Evolutionary conservation across 305 asterid species (phyloP).

Genomic region (Solanum hybrid): DNA sequence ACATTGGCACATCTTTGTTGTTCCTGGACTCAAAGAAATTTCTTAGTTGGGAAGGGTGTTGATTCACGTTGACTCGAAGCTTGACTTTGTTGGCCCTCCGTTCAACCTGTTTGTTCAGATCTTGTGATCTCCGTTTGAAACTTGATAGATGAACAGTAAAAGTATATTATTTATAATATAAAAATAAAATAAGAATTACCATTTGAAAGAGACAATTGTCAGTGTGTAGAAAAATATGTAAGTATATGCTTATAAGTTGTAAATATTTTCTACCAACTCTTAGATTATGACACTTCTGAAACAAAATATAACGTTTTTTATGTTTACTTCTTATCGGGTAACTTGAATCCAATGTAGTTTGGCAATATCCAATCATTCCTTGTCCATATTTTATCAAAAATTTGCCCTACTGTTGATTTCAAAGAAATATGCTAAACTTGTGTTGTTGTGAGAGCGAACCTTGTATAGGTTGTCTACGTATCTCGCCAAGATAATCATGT

Average conservation of each 20-base stretch:
- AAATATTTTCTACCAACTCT: background rate
- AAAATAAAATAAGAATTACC: too few relatives aligned
- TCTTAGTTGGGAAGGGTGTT: background rate
- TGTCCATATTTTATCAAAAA: background rate
- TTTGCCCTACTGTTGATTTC: background rate
- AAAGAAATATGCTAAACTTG: background rate
- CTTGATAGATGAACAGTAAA: background rate
- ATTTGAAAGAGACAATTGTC: background rate
- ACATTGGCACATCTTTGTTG: too few relatives aligned
- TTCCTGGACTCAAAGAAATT: too few relatives aligned
- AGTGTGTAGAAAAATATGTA: background rate
- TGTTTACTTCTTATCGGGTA: background rate
- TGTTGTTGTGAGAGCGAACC: background rate
- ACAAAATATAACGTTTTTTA: background rate
- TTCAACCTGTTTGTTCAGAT: background rate
- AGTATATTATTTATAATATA: background rate
- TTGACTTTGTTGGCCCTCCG: background rate
- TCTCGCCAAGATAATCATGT: background rate
- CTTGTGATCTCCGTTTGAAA: background rate
- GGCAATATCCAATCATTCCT: background rate
- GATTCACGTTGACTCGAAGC: background rate
- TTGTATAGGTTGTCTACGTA: background rate
- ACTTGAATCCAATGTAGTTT: background rate
- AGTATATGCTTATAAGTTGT: background rate
- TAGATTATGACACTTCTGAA: background rate